A percentile compares a stretch with the other conserved stretches of the same genome.
Evolutionary conservation across 1,139 yeast species (phyloP).

Genomic region (Yamadazyma sp.): DNA sequence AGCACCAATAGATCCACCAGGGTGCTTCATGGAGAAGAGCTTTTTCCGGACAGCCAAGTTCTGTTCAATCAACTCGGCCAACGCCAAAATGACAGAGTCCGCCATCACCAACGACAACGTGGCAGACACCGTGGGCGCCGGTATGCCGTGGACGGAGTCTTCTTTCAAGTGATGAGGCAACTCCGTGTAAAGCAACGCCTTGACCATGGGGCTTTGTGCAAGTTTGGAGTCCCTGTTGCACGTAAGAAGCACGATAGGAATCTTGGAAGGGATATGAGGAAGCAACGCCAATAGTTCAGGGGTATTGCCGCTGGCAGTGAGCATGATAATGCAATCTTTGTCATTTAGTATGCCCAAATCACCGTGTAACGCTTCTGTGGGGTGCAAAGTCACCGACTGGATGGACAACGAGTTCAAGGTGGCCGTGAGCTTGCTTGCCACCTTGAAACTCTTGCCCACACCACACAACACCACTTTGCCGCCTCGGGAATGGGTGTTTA

Average conservation of each 20-base stretch:
- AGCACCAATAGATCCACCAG: constrained; percentile 88
- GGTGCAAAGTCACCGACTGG: constrained; percentile 68
- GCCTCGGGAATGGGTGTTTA: constrained; percentile 42
- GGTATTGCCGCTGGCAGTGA: constrained; percentile 83
- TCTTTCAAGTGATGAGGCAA: constrained; percentile 61
- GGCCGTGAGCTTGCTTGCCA: constrained; percentile 76
- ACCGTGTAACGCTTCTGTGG: constrained; percentile 88
- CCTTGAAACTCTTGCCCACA: constrained; percentile 81
- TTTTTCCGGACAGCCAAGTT: constrained; percentile 54
- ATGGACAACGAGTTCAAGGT: constrained; percentile 79
- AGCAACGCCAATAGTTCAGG: constrained; percentile 66
- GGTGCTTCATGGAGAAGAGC: constrained; percentile 71
- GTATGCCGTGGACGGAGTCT: constrained; percentile 68
- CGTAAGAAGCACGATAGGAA: constrained; percentile 65
- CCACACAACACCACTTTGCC: constrained; percentile 80
- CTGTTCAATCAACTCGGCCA: constrained; percentile 64
- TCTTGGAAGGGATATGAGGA: constrained; percentile 53
- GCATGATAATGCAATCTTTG: constrained; percentile 62
- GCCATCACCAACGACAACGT: constrained; percentile 75
- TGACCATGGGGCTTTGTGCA: constrained; percentile 44
- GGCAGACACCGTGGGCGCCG: constrained; percentile 87
- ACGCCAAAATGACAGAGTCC: constrained; percentile 74
- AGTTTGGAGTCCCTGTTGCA: constrained; percentile 53
- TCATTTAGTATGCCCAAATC: constrained; percentile 74
- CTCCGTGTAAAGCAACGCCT: constrained; percentile 60